Evolutionary conservation across 2,329 filamentous ascomycete species (phyloP).

Genomic region (Volutella citrinella): DNA sequence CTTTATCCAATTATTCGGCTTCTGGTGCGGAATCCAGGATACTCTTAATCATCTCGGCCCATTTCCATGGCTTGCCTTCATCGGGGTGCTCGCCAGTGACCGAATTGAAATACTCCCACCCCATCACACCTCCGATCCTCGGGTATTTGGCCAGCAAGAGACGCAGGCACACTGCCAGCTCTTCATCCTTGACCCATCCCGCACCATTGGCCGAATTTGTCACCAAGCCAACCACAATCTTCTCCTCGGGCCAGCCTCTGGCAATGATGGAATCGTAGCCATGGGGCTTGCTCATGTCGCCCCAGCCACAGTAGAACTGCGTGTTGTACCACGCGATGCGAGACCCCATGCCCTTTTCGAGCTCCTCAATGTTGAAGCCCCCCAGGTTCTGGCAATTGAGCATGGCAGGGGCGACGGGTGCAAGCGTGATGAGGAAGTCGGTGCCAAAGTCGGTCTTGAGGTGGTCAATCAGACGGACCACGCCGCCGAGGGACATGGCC

Average conservation of each 20-base stretch:
- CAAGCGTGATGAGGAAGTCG: slow-evolving; percentile 71
- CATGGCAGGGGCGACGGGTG: slow-evolving; percentile 72
- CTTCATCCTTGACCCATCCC: slow-evolving; percentile 43
- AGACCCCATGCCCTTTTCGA: slow-evolving; percentile 61
- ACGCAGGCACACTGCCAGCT: slow-evolving; percentile 39
- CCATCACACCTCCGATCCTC: slow-evolving; percentile 79
- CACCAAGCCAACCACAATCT: slow-evolving; percentile 73
- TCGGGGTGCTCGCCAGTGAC: slow-evolving; percentile 38
- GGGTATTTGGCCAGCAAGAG: slow-evolving; percentile 50
- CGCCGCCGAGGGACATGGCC: slow-evolving; percentile 61
- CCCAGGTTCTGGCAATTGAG: slow-evolving; percentile 59
- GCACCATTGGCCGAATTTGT: slow-evolving; percentile 69
- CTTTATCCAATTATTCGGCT: too few relatives aligned
- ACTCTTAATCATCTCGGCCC: slow-evolving; percentile 50
- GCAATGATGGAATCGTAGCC: slow-evolving; percentile 47
- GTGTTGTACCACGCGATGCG: slow-evolving; percentile 79
- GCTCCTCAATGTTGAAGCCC: slow-evolving; percentile 71
- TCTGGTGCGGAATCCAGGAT: slow-evolving; percentile 14
- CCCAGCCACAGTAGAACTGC: slow-evolving; percentile 89
- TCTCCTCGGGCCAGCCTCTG: slow-evolving; percentile 66
- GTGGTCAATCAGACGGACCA: slow-evolving; percentile 62
- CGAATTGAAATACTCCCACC: slow-evolving; percentile 89
- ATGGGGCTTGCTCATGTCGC: slow-evolving; percentile 42
- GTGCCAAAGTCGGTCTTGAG: slow-evolving; percentile 65
- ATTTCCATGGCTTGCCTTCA: slow-evolving; percentile 62